These are phyloP conservation scores for Trichoderma oligosporum DNA, from an alignment of 2,329 filamentous ascomycete genomes.

Conservation along the genomic window DNA sequence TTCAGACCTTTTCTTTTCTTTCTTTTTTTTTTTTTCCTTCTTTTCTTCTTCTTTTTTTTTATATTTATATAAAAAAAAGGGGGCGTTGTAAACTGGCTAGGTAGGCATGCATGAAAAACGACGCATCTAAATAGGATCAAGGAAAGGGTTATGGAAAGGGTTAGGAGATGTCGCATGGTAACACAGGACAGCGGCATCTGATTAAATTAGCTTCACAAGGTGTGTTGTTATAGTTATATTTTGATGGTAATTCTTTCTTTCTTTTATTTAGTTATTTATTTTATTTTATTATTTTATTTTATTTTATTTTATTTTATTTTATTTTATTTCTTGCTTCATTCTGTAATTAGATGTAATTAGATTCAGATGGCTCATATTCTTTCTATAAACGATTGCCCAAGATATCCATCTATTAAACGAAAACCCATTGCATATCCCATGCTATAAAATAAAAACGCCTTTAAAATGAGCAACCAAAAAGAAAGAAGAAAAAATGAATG, in stretches of 20 bases:
- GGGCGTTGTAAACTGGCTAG: not conserved
- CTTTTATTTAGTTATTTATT: not conserved
- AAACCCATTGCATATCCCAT: not conserved
- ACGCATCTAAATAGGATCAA: not conserved
- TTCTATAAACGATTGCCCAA: not conserved
- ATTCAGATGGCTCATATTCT: not conserved
- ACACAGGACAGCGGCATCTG: constrained; percentile 7
- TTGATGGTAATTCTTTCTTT: too few relatives aligned
- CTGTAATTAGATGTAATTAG: not conserved
- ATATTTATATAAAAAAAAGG: not conserved
- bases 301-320: not conserved
- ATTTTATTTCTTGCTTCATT: not conserved
- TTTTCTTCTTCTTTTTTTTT: not conserved
- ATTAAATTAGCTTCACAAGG: not conserved
- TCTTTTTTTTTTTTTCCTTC: not conserved
- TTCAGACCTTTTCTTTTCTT: not conserved
- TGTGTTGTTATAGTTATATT: not conserved
- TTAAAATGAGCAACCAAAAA: not conserved
- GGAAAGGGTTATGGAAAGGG: not conserved
- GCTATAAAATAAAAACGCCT: not conserved
- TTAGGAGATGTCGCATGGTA: not conserved
- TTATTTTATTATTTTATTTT: not conserved
- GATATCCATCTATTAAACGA: not conserved
- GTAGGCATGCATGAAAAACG: not conserved
- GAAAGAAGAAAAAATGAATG: not conserved